A percentile compares a stretch with the other conserved stretches of the same genome.
Conservation (phyloP, 2,329 filamentous ascomycete genomes). For the Botrytis tulipae region DNA sequence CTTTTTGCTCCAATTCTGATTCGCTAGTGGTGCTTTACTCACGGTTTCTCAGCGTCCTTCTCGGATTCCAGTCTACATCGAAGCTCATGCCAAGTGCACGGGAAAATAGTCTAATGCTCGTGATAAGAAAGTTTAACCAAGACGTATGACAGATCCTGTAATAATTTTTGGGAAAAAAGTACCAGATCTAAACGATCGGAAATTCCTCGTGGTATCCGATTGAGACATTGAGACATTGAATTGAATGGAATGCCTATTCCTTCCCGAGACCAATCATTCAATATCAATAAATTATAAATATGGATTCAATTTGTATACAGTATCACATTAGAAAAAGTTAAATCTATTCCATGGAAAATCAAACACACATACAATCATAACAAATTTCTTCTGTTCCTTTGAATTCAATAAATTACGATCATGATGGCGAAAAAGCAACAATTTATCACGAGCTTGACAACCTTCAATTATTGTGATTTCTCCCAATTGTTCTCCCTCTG, state of each 20-base stretch:
- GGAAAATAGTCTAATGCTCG: neutral
- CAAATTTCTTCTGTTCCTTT: neutral
- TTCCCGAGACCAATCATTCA: slow-evolving; percentile 11
- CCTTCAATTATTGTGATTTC: neutral
- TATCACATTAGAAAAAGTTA: neutral
- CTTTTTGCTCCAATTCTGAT: neutral
- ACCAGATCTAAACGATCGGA: neutral
- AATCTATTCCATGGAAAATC: neutral
- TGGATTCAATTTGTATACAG: neutral
- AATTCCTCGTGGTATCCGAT: slow-evolving; percentile 7
- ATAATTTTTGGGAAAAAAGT: neutral
- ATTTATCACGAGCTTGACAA: neutral
- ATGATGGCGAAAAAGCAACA: neutral
- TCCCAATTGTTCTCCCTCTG: neutral
- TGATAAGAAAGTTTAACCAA: neutral
- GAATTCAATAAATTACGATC: neutral
- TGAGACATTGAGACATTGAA: slow-evolving; percentile 1
- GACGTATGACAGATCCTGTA: neutral
- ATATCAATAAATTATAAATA: neutral
- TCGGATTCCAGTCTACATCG: neutral
- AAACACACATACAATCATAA: neutral
- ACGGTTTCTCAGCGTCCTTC: neutral
- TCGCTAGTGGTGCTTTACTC: neutral
- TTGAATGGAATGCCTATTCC: neutral
- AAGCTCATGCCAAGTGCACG: neutral